Evolutionary conservation across 2,329 filamentous ascomycete species (phyloP), one percentile per base, ranked within the genome.

Genomic region (Xylaria multiplex): DNA sequence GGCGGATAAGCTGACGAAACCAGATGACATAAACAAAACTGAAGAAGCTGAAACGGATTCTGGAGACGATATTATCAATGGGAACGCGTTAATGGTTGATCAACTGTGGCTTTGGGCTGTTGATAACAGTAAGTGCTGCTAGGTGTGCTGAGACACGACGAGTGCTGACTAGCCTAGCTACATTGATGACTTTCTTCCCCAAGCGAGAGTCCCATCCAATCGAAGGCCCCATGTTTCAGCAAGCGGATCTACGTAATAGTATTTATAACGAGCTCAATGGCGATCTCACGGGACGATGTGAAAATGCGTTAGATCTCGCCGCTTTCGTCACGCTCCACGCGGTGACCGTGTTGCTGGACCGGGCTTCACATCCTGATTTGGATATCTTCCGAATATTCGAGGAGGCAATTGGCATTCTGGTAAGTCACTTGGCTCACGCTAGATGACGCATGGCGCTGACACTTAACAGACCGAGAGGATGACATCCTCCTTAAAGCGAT

Each of bases 221-320:
- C 2, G 85, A 88, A 66, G 85, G 85, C 0, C 84, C 85, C 0
- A 70, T 87, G 0, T 87, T 86, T 56, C 84, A 86, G 50, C 85
- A 90, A 69, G 86, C 86, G 1, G 88, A 90, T 70, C 77, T 90
- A 2, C 80, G 87, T 3, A 88, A 88, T 68, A 89, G 86, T 68
- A 84, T 90, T 30, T 90, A 90, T 71, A 88, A 89, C 69, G 88
- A 90, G 69, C 78, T 90, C 11, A 90, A 90, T 58, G 87, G 88
- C 0, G 88, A 90, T 69, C 79, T 88, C 19, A 88, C 88, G 0
- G 83, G 86, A 1, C 83, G 86, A 7, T 90, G 88, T 58, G 86
- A 89, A 58, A 90, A 87, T 37, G 84, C 86, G 0, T 76, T 88
- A 1, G 88, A 90, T 59, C 81, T 90, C 3, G 88, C 88, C 2